Percentiles rank a stretch among this genome's conserved stretches.
These are phyloP conservation scores for Nemania sp. DNA, from an alignment of 2,329 filamentous ascomycete genomes.

Conservation along the genomic window DNA sequence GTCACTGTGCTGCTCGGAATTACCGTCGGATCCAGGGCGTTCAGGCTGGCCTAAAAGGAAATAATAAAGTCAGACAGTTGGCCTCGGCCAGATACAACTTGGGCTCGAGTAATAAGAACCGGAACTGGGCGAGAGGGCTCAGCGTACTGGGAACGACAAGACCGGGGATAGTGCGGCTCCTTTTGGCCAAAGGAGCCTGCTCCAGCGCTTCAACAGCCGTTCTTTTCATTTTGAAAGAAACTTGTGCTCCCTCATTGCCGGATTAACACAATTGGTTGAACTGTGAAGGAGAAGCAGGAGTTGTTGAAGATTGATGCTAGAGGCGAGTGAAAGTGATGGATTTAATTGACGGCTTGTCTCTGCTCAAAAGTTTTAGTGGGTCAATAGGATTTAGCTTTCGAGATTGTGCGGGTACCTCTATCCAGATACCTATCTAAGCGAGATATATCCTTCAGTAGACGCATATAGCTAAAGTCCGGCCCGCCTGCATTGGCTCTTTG, in stretches of 20 bases:
- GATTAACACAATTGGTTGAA: conserved; percentile 10
- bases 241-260: not conserved
- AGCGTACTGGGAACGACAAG: conserved; percentile 8
- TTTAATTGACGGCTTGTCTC: too few relatives aligned
- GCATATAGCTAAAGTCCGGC: too few relatives aligned
- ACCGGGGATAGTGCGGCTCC: conserved; percentile 11
- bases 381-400: not conserved
- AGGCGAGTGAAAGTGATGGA: too few relatives aligned
- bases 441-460: not conserved
- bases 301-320: too few relatives aligned
- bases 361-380: conserved; percentile 31
- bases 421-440: not conserved
- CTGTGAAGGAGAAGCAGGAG: not conserved
- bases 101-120: conserved; percentile 37
- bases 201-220: conserved; percentile 21
- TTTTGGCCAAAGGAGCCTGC: conserved; percentile 26
- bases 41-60: too few relatives aligned
- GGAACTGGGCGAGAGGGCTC: conserved; percentile 57
- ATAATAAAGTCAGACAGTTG: too few relatives aligned
- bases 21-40: conserved; percentile 5
- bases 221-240: conserved; percentile 32
- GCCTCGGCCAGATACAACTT: conserved; percentile 10
- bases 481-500: too few relatives aligned
- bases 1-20: conserved; percentile 21
- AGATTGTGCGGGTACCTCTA: not conserved